Percentiles rank a stretch among this genome's conserved stretches.
These are phyloP conservation scores for Dictyostelium intermedium DNA, from an alignment of 78 protist species.

Conservation along the genomic window DNA sequence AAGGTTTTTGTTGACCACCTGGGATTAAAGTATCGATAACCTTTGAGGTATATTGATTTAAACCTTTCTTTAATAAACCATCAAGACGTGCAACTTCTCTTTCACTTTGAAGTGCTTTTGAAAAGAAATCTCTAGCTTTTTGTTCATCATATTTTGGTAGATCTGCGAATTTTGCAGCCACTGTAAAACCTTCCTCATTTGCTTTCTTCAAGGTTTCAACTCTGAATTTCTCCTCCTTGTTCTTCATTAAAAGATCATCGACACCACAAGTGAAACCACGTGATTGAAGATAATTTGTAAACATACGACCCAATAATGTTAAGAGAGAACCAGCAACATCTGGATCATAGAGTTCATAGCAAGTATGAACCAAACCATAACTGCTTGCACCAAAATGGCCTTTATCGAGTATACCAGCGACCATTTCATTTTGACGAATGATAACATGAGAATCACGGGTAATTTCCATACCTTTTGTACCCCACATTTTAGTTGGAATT, in stretches of 20 bases:
- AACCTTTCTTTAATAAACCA: conserved; percentile 68
- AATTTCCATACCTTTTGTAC: conserved; percentile 42
- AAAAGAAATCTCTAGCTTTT: neutral
- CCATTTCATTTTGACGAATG: conserved; percentile 83
- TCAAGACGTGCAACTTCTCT: conserved; percentile 79
- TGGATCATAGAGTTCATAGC: conserved; percentile 96
- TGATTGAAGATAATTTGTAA: conserved; percentile 90
- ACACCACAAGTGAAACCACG: conserved; percentile 97
- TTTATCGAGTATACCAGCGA: conserved; percentile 97
- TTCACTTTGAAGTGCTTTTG: conserved; percentile 24
- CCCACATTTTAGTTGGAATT: conserved; percentile 88
- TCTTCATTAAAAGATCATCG: conserved; percentile 91
- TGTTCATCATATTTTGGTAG: neutral
- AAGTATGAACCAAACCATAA: conserved; percentile 90
- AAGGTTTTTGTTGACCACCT: conserved; percentile 87
- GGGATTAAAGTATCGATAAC: conserved; percentile 92
- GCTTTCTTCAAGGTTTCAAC: conserved; percentile 43
- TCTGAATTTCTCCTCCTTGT: conserved; percentile 60
- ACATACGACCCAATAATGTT: conserved; percentile 94
- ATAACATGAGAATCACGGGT: conserved; percentile 59
- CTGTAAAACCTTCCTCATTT: conserved; percentile 52
- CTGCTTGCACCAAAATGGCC: conserved; percentile 93
- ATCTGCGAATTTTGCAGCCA: conserved; percentile 53
- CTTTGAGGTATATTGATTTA: conserved; percentile 81
- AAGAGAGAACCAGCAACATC: conserved; percentile 93